A percentile compares a stretch with the other conserved stretches of the same genome.
phyloP scores from a whole-genome alignment of 768 basidiomycete genomes.

The Hygrophoropsis aurantiaca region DNA sequence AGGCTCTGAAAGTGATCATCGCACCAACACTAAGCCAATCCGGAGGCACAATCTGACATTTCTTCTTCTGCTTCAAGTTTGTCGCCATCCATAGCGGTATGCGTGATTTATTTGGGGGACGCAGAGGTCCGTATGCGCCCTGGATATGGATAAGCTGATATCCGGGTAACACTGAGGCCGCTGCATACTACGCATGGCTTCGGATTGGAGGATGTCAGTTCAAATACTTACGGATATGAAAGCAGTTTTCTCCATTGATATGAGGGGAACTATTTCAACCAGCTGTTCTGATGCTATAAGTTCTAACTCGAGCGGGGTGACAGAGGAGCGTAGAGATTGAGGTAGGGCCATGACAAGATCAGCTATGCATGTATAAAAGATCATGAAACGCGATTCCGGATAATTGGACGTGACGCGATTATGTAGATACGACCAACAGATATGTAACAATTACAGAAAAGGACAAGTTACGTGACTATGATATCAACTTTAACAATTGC shows the following conservation, averaged over 20 bases:
- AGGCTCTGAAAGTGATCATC: conserved; percentile 28
- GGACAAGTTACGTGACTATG: too few species aligned
- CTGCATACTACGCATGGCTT: too few species aligned
- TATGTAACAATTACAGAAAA: too few species aligned
- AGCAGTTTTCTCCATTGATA: conserved; percentile 87
- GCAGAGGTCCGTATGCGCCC: conserved; percentile 92
- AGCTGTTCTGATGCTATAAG: conserved; percentile 83
- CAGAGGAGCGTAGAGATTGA: conserved; percentile 60
- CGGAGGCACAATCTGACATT: conserved; percentile 90
- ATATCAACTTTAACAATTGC: too few species aligned
- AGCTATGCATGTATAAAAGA: too few species aligned
- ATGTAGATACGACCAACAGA: too few species aligned
- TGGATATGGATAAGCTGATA: conserved; percentile 27
- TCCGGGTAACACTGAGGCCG: not conserved
- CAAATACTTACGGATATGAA: conserved; percentile 73
- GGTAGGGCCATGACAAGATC: conserved; percentile 83
- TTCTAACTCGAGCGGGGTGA: conserved; percentile 85
- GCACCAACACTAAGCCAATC: conserved; percentile 85
- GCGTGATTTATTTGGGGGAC: conserved; percentile 79
- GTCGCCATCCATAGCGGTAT: conserved; percentile 98
- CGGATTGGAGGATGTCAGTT: too few species aligned
- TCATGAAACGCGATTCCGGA: too few species aligned
- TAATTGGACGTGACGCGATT: too few species aligned
- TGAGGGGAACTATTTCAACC: conserved; percentile 84
- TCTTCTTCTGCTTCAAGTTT: conserved; percentile 91